phyloP scores from a whole-genome alignment of 768 basidiomycete genomes.

The Asterophora lycoperdoides region DNA sequence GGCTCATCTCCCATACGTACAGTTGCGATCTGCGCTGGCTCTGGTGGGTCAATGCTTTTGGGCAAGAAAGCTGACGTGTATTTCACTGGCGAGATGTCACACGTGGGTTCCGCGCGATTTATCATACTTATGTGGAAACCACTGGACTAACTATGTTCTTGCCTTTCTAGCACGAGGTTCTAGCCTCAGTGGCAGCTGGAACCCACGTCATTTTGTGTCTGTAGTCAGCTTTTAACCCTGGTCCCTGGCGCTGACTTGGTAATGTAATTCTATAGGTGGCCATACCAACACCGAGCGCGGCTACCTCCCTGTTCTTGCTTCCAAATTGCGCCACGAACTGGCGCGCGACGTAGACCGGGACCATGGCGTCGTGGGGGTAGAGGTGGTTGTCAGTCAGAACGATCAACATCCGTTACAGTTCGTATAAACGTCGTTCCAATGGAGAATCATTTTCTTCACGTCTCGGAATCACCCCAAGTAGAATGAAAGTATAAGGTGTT shows the following conservation, averaged over 20 bases:
- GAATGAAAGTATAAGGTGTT: background rate
- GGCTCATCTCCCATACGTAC: slow-evolving; percentile 41
- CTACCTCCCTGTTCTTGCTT: slow-evolving; percentile 73
- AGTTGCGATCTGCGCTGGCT: slow-evolving; percentile 90
- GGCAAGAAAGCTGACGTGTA: slow-evolving; percentile 79
- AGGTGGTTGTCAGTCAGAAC: slow-evolving; percentile 66
- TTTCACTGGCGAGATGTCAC: slow-evolving; percentile 90
- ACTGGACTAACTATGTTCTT: slow-evolving; percentile 20
- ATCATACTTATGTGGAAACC: background rate
- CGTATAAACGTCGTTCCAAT: slow-evolving; percentile 36
- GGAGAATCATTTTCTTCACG: background rate
- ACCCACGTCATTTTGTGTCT: slow-evolving; percentile 81
- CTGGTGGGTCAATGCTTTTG: slow-evolving; percentile 73
- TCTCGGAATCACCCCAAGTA: background rate
- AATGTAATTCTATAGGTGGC: slow-evolving; percentile 49
- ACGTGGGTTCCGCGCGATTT: slow-evolving; percentile 45
- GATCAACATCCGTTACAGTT: slow-evolving; percentile 76
- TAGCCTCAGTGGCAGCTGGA: slow-evolving; percentile 73
- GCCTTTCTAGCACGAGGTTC: slow-evolving; percentile 70
- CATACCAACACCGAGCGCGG: slow-evolving; percentile 96
- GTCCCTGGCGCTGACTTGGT: slow-evolving; percentile 20
- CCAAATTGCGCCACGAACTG: slow-evolving; percentile 55
- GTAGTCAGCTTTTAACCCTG: slow-evolving; percentile 30
- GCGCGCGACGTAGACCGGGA: slow-evolving; percentile 28
- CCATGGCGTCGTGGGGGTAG: slow-evolving; percentile 37